Evolutionary conservation across 192 early-diverging fungal genomes (phyloP).

Genomic region (Gaertneriomyces semiglobifer): DNA sequence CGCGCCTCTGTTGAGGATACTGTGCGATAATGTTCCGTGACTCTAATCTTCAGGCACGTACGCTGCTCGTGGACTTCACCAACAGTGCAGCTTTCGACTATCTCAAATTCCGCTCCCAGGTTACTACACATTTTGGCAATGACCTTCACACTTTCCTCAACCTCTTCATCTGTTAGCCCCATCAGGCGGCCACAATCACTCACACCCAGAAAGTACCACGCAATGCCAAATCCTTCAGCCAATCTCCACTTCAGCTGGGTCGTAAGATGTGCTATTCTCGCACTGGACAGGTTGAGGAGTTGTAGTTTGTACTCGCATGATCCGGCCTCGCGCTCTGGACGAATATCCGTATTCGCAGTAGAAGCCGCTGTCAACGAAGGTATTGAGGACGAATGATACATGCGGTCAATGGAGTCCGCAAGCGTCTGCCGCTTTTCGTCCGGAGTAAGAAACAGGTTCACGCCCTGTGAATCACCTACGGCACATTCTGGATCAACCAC

Average conservation of each 20-base stretch:
- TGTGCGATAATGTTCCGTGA: constrained; percentile 61
- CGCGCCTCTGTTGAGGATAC: constrained; percentile 70
- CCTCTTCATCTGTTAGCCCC: constrained; percentile 60
- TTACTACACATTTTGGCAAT: constrained; percentile 60
- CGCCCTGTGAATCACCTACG: too few relatives aligned
- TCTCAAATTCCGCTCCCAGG: constrained; percentile 64
- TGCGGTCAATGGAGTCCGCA: too few relatives aligned
- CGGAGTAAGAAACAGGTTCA: too few relatives aligned
- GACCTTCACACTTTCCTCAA: constrained; percentile 59
- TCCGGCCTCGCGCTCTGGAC: not conserved
- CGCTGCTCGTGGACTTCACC: constrained; percentile 20
- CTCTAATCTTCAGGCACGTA: constrained; percentile 55
- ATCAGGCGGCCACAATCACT: constrained; percentile 78
- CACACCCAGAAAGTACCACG: constrained; percentile 87
- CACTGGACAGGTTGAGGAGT: constrained; percentile 60
- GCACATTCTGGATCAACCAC: too few relatives aligned
- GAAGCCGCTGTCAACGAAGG: too few relatives aligned
- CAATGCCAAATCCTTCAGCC: constrained; percentile 81
- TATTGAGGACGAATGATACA: too few relatives aligned
- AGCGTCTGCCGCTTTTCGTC: too few relatives aligned
- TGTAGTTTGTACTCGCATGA: constrained; percentile 54
- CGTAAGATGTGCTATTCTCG: constrained; percentile 77
- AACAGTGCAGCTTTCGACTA: constrained; percentile 48
- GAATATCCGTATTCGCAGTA: too few relatives aligned
- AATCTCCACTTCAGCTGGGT: constrained; percentile 94